Evolutionary conservation across 352 stramenopile species (phyloP), one percentile per base, ranked within the genome.

Genomic region (Globisporangium abappressorium): DNA sequence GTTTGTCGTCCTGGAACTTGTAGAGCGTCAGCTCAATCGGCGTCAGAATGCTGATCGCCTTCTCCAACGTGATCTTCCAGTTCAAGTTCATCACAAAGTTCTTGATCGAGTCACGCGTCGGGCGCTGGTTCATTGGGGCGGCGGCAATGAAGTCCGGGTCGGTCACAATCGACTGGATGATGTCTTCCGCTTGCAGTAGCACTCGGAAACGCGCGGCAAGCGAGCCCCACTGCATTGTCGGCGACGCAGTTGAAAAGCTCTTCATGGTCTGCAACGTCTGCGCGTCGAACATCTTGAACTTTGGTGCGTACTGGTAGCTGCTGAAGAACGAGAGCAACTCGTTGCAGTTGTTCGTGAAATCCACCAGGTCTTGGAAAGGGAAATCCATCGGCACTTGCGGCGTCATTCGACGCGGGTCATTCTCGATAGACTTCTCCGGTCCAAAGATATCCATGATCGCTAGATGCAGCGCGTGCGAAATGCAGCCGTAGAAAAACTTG

Each of bases 401-500:
- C n/a, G 79, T 82, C 69, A 90, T 70, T 64, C 81, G 80, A 41
- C 83, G 76, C 7, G 82, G 81, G 63, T 94, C 86, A 69, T 92
- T 82, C 14, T 92, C 84, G 15, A 94, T 43, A 18, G 66, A 79
- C 69, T 91, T 89, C 30, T 92, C 78, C 6, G 84, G 81, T 0
- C 84, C 82, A 61, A 94, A 93, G 49, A 94, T 90, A 66, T 94
- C 86, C 81, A 89, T 90, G 64, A 94, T 91, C 30, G 80, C 82
- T 47, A 94, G 63, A 54, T 94, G 84, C 2, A 94, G 76, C 30
- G 86, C 86, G 58, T 94, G 83, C 20, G 81, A 90, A 70, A 92
- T 92, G 63, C 86, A 94, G 6, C 86, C 86, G 53, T 94, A 94
- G 66, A 94, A 94, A 60, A 94, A 94, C 71, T 93, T 94, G 59